Base-by-base conservation (phyloP, 805 yeast species). In the Yarrowia porcina region DNA sequence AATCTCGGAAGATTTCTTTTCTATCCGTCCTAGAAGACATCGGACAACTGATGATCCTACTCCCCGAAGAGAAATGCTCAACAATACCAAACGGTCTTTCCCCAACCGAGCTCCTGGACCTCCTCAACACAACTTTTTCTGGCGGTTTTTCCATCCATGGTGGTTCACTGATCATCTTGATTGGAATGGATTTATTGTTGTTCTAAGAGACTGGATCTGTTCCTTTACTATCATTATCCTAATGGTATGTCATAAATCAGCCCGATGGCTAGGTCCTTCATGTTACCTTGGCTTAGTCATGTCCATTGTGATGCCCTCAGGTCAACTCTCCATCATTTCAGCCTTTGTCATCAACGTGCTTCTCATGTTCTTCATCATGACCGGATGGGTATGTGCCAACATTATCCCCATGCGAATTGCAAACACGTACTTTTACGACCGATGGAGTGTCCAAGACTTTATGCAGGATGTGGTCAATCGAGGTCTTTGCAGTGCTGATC, bases 361-460 rank as follows among this genome's bases (percentile, higher is more conserved):
- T 38, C 47, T 56, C 21, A 56, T 56, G 61, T 18, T 41, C 23
- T 56, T 56, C 17, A 39, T 56, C 61, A 39, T 30, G 47, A 20
- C 39, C 0, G 61, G 61, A 4, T 56, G 61, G 61, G 36, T 56
- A 2, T 66, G 69, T 4, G 61, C 49, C 11, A 41, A 41, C 38
- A 38, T 56, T 13, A 20, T 56, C 15, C 49, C 61, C 21, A 56
- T 56, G 61, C 28, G 39, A 10, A 56, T 56, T 12, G 10, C 15
- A 38, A 56, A 56, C 49, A 38, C 36, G n/a, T 56, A 56, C 17
- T 56, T 56, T 5, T 41, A 56, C 61, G 28, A 39, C 30, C 28
- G 49, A 20, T 39, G 47, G 61, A 56, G 27, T 3, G 73, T 73
- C 9, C 56, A 59, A 11, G 64, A 64, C 10, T 39, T 69, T 3